Conservation (phyloP, 2,329 filamentous ascomycete species). For the Mycogone perniciosa region DNA sequence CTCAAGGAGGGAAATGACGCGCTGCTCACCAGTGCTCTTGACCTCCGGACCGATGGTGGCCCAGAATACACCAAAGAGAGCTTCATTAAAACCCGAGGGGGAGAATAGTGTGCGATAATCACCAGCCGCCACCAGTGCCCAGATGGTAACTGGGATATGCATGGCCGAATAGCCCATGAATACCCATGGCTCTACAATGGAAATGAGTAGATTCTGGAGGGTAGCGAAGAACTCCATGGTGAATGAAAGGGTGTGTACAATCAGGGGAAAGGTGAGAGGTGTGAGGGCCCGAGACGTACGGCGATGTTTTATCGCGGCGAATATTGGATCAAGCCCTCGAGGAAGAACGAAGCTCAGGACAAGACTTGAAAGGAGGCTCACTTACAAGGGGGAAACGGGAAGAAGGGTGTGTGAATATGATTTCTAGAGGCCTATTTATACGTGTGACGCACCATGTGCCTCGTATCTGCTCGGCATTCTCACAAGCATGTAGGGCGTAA, state of each 20-base stretch:
- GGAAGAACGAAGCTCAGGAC: background rate
- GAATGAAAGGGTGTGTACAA: background rate
- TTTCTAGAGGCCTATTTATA: constrained; percentile 17
- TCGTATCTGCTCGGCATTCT: background rate
- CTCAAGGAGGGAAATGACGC: constrained; percentile 49
- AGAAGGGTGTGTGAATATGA: constrained; percentile 5
- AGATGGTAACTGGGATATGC: constrained; percentile 47
- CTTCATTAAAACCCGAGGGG: constrained; percentile 34
- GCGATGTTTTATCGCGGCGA: background rate
- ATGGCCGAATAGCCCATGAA: constrained; percentile 45
- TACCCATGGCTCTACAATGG: constrained; percentile 42
- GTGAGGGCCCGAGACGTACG: too few species aligned
- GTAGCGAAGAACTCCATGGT: constrained; percentile 22
- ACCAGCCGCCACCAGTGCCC: constrained; percentile 31
- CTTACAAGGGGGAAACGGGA: constrained; percentile 2
- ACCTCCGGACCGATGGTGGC: constrained; percentile 44
- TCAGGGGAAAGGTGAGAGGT: background rate
- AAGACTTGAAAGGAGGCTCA: background rate
- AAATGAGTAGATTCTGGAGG: constrained; percentile 22
- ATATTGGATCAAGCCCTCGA: background rate
- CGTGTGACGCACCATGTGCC: constrained; percentile 5
- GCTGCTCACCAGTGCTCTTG: constrained; percentile 33
- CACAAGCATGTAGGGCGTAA: background rate
- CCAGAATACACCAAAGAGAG: constrained; percentile 61
- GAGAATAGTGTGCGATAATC: constrained; percentile 35